These are phyloP conservation scores for Auxenochlorella pyrenoidosa DNA, from an alignment of 139 green algal species.

Conservation along the genomic window DNA sequence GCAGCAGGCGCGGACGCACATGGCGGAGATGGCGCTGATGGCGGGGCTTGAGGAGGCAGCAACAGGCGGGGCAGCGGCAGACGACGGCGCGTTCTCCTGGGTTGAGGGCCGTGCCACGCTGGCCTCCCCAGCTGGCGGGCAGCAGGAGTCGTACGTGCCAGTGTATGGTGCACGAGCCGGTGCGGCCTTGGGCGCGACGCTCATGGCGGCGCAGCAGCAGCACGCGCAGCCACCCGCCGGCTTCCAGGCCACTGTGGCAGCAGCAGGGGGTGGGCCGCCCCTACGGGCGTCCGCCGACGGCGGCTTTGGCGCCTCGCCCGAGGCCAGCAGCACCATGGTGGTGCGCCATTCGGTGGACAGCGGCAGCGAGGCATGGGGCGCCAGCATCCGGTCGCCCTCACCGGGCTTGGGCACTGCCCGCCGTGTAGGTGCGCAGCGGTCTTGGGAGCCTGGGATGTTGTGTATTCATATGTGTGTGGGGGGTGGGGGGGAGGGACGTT, in stretches of 20 bases:
- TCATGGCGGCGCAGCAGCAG: constrained; percentile 1
- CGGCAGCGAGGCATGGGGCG: not conserved
- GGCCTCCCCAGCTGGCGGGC: not conserved
- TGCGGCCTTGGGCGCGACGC: not conserved
- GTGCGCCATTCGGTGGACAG: constrained; percentile 24
- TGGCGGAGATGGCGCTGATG: constrained; percentile 35
- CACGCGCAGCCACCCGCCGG: not conserved
- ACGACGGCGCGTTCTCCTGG: constrained; percentile 29
- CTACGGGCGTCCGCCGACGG: constrained; percentile 7
- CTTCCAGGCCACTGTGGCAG: constrained; percentile 20
- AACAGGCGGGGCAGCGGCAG: not conserved
- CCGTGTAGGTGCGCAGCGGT: not conserved
- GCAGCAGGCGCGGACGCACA: constrained; percentile 13
- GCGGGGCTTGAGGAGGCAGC: constrained; percentile 29
- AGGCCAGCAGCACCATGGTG: constrained; percentile 44
- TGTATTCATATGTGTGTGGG: not conserved
- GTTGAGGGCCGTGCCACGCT: not conserved
- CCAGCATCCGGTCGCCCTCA: not conserved
- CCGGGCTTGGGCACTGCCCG: not conserved
- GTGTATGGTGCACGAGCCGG: not conserved
- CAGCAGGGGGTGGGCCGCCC: constrained; percentile 7
- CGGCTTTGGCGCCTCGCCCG: not conserved
- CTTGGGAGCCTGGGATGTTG: not conserved
- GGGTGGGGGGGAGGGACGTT: too few species aligned
- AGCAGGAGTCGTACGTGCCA: not conserved